Evolutionary conservation across 148 eudicot genomes (phyloP).

Genomic region (Cornus suecica): DNA sequence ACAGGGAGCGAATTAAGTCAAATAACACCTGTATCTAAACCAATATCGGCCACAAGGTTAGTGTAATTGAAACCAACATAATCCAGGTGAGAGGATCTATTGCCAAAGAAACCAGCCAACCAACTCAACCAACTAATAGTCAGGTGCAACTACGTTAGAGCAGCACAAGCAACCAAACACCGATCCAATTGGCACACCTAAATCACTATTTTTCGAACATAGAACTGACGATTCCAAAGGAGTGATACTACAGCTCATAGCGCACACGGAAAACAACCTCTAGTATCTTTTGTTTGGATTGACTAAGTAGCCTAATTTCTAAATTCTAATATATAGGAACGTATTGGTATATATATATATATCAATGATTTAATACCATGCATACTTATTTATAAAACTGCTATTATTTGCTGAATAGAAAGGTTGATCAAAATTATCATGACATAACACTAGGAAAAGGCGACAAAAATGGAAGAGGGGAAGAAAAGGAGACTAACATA

Average conservation of each 20-base stretch:
- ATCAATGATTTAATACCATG: too few relatives aligned
- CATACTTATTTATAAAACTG: too few relatives aligned
- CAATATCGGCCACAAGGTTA: not conserved
- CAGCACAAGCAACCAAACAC: not conserved
- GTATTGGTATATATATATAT: too few relatives aligned
- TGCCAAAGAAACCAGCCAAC: not conserved
- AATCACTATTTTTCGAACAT: not conserved
- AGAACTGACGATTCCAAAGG: not conserved
- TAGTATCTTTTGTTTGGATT: too few relatives aligned
- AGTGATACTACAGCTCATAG: not conserved
- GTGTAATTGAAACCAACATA: not conserved
- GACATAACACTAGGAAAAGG: not conserved
- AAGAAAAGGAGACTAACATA: slow-evolving; percentile 2
- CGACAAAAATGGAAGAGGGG: not conserved
- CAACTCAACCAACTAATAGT: not conserved
- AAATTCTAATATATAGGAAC: too few relatives aligned
- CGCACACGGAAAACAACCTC: not conserved
- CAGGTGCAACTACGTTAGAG: not conserved
- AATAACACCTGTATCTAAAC: not conserved
- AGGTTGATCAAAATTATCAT: too few relatives aligned
- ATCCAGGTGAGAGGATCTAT: not conserved
- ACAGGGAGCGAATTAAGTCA: not conserved
- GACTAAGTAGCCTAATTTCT: too few relatives aligned
- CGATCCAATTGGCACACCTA: not conserved
- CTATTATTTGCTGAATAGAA: too few relatives aligned